phyloP scores from a whole-genome alignment of 495 filamentous ascomycete species.

The Haplographium delicatum region DNA sequence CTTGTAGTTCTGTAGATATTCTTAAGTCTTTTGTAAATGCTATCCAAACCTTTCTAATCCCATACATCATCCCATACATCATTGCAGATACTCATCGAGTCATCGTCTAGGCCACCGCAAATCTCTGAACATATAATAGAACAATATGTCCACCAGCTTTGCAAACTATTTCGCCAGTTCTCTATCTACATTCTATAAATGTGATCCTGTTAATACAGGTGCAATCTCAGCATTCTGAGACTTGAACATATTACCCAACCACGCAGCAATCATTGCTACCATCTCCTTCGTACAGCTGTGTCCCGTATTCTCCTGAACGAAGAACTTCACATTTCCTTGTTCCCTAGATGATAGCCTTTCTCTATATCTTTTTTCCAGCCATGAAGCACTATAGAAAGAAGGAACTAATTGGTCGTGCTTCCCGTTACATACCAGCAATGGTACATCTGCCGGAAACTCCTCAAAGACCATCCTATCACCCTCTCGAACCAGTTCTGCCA shows the following conservation, averaged over 20 bases:
- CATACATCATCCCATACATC: no score
- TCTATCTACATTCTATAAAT: background rate
- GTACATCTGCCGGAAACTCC: conserved; percentile 15
- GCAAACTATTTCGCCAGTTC: no score
- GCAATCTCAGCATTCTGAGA: background rate
- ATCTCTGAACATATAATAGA: no score
- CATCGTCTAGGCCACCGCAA: no score
- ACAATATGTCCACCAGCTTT: no score
- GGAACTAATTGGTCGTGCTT: conserved; percentile 15
- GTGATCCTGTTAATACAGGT: background rate
- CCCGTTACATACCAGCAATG: conserved; percentile 15
- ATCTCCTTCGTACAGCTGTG: conserved; percentile 22
- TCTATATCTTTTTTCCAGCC: conserved; percentile 7
- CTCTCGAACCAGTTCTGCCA: conserved; percentile 10
- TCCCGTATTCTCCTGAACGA: conserved; percentile 18
- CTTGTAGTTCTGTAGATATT: no score
- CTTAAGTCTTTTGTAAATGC: no score
- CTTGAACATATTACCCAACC: conserved; percentile 8
- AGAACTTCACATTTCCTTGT: conserved; percentile 4
- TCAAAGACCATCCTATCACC: conserved; percentile 18
- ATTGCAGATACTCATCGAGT: no score
- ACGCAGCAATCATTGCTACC: conserved; percentile 16
- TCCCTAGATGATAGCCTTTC: background rate
- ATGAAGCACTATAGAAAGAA: conserved; percentile 7
- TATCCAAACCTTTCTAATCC: no score